Conservation (phyloP, 2,329 filamentous ascomycete genomes). For the Neofusicoccum sp. region DNA sequence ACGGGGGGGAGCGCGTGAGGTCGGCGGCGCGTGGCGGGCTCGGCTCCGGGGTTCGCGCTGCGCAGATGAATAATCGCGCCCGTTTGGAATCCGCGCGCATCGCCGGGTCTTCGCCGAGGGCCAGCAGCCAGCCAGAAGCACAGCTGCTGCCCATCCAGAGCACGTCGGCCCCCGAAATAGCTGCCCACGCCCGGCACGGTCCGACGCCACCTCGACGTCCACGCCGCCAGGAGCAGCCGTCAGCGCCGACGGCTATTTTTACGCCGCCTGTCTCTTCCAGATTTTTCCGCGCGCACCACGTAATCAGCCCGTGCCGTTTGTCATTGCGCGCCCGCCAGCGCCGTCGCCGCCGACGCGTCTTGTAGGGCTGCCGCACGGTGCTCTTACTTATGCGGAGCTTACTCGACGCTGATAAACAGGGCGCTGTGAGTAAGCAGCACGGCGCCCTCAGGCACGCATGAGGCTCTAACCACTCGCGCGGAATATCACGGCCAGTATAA, state of each 20-base stretch:
- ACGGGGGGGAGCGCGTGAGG: too few species aligned
- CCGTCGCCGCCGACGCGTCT: conserved; percentile 63
- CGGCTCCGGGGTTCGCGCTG: neutral
- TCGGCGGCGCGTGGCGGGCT: neutral
- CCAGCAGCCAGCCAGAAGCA: neutral
- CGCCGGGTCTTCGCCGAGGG: too few species aligned
- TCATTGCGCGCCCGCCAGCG: neutral
- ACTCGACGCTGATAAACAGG: conserved; percentile 10
- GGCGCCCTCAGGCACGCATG: neutral
- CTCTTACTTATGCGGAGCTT: conserved; percentile 32
- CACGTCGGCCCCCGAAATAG: neutral
- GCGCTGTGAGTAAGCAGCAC: conserved; percentile 8
- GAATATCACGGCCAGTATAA: neutral
- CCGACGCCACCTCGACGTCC: conserved; percentile 10
- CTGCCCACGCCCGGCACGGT: conserved; percentile 4
- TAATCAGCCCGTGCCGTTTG: conserved; percentile 1
- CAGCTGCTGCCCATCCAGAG: too few species aligned
- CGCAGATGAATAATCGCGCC: neutral
- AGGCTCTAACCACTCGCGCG: neutral
- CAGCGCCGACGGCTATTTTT: conserved; percentile 10
- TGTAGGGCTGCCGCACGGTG: conserved; percentile 61
- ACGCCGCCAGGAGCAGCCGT: neutral
- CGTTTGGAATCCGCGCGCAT: too few species aligned
- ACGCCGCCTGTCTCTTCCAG: conserved; percentile 65
- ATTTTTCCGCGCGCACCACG: conserved; percentile 70